Conservation (phyloP, 2,329 filamentous ascomycete genomes). For the Zarea fungicola region DNA sequence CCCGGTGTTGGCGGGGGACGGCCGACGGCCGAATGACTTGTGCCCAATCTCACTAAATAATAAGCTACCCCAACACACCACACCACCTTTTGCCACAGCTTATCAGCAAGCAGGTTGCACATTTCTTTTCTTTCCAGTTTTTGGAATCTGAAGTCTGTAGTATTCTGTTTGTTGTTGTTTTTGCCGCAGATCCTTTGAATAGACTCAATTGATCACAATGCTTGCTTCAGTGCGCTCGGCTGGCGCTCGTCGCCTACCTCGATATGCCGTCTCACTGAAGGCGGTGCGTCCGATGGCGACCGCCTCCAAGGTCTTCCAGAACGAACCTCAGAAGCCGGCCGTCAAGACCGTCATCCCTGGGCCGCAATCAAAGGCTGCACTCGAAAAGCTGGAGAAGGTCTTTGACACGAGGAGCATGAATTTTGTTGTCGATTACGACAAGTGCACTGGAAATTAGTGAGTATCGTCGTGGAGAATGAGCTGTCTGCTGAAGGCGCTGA, state of each 20-base stretch:
- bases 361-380: constrained; percentile 64
- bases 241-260: constrained; percentile 5
- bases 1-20: constrained; percentile 5
- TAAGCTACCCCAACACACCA: background rate
- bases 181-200: background rate
- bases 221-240: constrained; percentile 8
- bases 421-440: constrained; percentile 71
- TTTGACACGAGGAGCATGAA: constrained; percentile 85
- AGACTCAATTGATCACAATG: background rate
- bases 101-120: background rate
- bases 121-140: background rate
- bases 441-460: constrained; percentile 71
- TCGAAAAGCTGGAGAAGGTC: constrained; percentile 67
- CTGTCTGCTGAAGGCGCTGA: background rate
- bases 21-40: constrained; percentile 5
- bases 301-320: constrained; percentile 36
- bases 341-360: constrained; percentile 66
- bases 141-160: background rate
- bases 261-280: background rate
- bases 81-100: background rate
- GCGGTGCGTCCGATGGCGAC: constrained; percentile 4
- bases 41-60: constrained; percentile 1
- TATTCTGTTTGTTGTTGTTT: background rate
- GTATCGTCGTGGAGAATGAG: background rate
- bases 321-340: constrained; percentile 48